A percentile compares a stretch with the other conserved stretches of the same genome.
Evolutionary conservation across 176 grass and related monocot species (phyloP).

Genomic region (Oryza australiensis): DNA sequence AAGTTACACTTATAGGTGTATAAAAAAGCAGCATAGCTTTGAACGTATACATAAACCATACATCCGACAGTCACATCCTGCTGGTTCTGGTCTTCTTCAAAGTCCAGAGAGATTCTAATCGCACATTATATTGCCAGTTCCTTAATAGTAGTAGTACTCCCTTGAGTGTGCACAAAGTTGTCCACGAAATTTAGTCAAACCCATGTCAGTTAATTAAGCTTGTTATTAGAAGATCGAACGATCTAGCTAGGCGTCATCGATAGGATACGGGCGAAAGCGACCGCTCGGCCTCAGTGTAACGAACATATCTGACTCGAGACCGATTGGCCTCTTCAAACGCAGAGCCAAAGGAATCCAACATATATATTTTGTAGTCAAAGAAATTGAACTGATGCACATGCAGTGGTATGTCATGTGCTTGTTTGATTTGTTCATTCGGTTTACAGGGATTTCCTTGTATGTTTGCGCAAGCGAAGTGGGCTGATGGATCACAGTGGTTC

Average conservation of each 20-base stretch:
- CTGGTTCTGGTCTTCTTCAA: slow-evolving; percentile 8
- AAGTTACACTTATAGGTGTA: not conserved
- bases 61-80: not conserved
- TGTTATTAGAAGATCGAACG: not conserved
- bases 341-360: not conserved
- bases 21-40: slow-evolving; percentile 25
- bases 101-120: not conserved
- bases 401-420: not conserved
- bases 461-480: not conserved
- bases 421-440: slow-evolving; percentile 20
- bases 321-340: not conserved
- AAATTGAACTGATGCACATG: not conserved
- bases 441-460: not conserved
- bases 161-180: not conserved
- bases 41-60: not conserved
- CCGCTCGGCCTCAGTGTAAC: not conserved
- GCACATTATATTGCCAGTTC: not conserved
- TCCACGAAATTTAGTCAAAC: not conserved
- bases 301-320: not conserved
- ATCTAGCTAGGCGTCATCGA: slow-evolving; percentile 1
- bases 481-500: not conserved
- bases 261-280: not conserved
- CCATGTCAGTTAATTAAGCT: not conserved
- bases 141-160: not conserved
- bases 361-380: not conserved